phyloP scores from a whole-genome alignment of 192 early-diverging fungal species.

The Geranomyces variabilis region DNA sequence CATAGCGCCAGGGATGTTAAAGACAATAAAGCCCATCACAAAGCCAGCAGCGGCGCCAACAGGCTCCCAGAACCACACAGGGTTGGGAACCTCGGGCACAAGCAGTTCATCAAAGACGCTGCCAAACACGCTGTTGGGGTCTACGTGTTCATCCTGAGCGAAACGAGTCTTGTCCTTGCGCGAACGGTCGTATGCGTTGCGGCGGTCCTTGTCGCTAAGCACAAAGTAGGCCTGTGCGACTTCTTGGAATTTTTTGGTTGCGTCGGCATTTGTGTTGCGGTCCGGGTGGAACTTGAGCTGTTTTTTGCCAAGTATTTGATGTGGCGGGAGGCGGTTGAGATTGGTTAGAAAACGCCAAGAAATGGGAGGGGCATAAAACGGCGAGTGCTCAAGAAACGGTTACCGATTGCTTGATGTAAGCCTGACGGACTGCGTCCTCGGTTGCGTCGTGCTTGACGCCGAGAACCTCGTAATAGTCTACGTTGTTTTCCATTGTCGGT shows the following conservation, averaged over 20 bases:
- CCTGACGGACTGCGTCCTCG: constrained; percentile 71
- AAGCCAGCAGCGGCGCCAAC: constrained; percentile 71
- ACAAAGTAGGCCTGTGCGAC: constrained; percentile 83
- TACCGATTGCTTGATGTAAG: constrained; percentile 75
- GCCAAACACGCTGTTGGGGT: constrained; percentile 72
- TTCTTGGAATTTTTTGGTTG: constrained; percentile 69
- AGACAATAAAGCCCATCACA: constrained; percentile 67
- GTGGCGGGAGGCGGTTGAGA: not conserved
- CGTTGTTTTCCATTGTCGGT: constrained; percentile 8
- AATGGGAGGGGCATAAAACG: not conserved
- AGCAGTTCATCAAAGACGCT: constrained; percentile 84
- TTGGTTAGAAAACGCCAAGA: not conserved
- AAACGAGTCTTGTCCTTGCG: constrained; percentile 21
- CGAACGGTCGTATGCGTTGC: constrained; percentile 39
- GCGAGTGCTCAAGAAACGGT: too few relatives aligned
- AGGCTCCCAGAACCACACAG: constrained; percentile 64
- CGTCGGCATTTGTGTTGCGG: constrained; percentile 54
- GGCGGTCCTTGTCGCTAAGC: constrained; percentile 55
- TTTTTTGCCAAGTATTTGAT: too few relatives aligned
- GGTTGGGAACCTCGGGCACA: constrained; percentile 63
- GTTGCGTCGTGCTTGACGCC: constrained; percentile 64
- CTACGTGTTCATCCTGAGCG: constrained; percentile 34
- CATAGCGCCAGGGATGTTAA: constrained; percentile 56
- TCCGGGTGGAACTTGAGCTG: constrained; percentile 55
- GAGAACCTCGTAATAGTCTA: constrained; percentile 72